Evolutionary conservation across 495 filamentous ascomycete species (phyloP), one percentile per base, ranked within the genome.

Genomic region (Penicillium herquei): DNA sequence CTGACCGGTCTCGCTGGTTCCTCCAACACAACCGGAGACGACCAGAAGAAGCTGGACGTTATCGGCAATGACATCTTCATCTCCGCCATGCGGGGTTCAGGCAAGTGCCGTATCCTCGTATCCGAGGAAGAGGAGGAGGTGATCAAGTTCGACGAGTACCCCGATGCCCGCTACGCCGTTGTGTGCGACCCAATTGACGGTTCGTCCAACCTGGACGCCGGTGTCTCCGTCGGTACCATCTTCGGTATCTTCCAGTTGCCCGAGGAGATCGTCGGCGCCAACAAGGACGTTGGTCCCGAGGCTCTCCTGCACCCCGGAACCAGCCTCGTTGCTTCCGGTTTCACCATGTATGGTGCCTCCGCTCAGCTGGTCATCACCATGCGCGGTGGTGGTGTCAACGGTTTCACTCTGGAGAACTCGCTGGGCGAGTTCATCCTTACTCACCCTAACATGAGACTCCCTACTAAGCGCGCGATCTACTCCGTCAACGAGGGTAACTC

Each of bases 321-420:
- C 2, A 90, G 95, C 71, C 84, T 98, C 32, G 86, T 98, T 31
- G 94, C 95, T 17, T 87, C 90, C 4, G 94, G 94, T 2, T 98
- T 98, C 79, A 98, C 94, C 71, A 98, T 98, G 94, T 98, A 98
- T 74, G 94, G 94, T 65, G 94, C 94, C 61, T 96, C 91, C 18
- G 88, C 94, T 7, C 92, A 97, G 73, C 79, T 98, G 49, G 94
- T 98, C 51, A 87, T 98, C 70, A 98, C 94, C 40, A 98, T 98
- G 91, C 89, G 87, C 70, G 90, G 89, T 52, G 91, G 94, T 42
- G 81, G 71, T 52, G 94, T 98, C 75, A 96, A 98, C 71, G 94
- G 93, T 54, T 98, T 98, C 78, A 98, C 94, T 21, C 82, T 98
- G 65, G 94, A 98, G 75, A 93, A 90, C 70, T 89, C 90, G 35